These are phyloP conservation scores for Puccinia novopanici DNA, from an alignment of 1,284 basidiomycete genomes.

Conservation along the genomic window DNA sequence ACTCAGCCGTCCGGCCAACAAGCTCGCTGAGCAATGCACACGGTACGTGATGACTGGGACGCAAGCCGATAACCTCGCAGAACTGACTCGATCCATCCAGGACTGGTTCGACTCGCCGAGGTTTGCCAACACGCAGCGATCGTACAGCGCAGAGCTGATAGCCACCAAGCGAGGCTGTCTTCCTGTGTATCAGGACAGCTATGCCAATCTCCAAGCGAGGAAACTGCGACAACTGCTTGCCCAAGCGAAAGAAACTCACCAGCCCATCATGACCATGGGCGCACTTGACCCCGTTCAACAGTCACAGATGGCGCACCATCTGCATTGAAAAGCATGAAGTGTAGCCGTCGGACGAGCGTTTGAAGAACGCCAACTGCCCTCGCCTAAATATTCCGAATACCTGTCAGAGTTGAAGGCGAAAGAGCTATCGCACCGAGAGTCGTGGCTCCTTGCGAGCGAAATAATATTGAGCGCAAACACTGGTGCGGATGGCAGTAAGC, in stretches of 20 bases:
- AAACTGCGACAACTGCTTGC: constrained; percentile 74
- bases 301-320: constrained; percentile 59
- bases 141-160: constrained; percentile 77
- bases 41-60: constrained; percentile 1
- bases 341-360: constrained; percentile 63
- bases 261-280: constrained; percentile 80
- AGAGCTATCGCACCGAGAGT: background rate
- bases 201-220: constrained; percentile 74
- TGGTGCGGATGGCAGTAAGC: background rate
- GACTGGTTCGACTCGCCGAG: constrained; percentile 76
- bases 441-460: background rate
- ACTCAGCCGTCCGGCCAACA: too few species aligned
- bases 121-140: constrained; percentile 72
- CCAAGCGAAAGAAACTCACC: constrained; percentile 67
- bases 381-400: constrained; percentile 12
- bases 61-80: background rate
- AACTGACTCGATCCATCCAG: constrained; percentile 60
- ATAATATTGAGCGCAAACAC: background rate
- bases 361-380: constrained; percentile 55
- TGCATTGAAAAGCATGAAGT: constrained; percentile 52
- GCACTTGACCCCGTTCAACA: constrained; percentile 63
- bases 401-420: constrained; percentile 61
- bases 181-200: constrained; percentile 71
- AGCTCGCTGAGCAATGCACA: background rate
- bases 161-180: constrained; percentile 85